Base-by-base conservation (phyloP, 2,329 filamentous ascomycete genomes). In the Pseudocercospora fijiensis region DNA sequence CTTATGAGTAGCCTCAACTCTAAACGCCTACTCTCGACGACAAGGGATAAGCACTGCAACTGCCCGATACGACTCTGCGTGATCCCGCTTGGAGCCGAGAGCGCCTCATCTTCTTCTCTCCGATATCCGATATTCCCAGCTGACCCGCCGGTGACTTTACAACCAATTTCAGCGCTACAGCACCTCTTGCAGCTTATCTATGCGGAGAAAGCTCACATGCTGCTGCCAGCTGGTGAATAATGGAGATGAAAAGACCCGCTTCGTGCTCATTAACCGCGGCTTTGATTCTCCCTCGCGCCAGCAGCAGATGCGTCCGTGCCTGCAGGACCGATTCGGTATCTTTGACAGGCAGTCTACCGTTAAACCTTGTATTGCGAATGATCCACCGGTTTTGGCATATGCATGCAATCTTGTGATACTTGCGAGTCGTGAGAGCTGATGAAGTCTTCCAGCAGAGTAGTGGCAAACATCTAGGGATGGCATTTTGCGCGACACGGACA, bases 1-100 rank as follows among this genome's bases (percentile, higher is more conserved):
- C 68, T 70, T 70, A 70, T 62, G 64, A 59, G 60, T 66, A 70
- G 63, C 45, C 56, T 53, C 53, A 67, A 70, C 60, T 56, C 58
- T 68, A 68, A 64, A 47, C 9, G 22, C 22, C 45, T 64, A 41
- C 51, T 51, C 22, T 60, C 20, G 52, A 64, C 61, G 26, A 63
- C 45, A 58, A 56, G 41, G 55, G 65, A 68, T 67, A 62, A 65
- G 57, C 66, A 58, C 61, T 66, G 66, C 59, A 60, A 66, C 66
- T 68, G 57, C 68, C 68, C 41, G 56, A 68, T 70, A 58, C 62
- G 67, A 69, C 67, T 45, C 59, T 64, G 57, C 18, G 52, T 27
- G 33, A 30, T 26, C 33, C 53, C 47, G 41, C 52, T 62, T 60
- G 61, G 58, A 37, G 45, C 45, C 47, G 51, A 58, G n/a, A n/a